phyloP scores from a whole-genome alignment of 2,329 filamentous ascomycete species.

The Biscogniauxia marginata region DNA sequence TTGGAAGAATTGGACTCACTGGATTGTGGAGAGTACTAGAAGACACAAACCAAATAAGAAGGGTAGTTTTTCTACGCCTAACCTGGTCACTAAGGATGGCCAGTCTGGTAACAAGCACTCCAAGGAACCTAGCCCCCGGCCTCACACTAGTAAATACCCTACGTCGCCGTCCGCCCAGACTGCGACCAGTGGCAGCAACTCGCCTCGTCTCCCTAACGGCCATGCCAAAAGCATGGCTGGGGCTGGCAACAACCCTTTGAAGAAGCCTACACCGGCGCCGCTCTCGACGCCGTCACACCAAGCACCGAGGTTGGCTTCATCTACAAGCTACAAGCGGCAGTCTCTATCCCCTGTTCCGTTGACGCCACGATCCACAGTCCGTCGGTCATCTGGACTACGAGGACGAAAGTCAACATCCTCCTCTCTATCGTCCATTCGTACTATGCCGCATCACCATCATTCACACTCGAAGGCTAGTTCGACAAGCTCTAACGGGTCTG shows the following conservation, averaged over 20 bases:
- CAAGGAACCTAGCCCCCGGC: conserved; percentile 56
- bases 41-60: conserved; percentile 50
- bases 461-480: conserved; percentile 93
- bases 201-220: conserved; percentile 52
- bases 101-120: conserved; percentile 41
- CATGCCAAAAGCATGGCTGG: conserved; percentile 36
- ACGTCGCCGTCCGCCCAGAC: conserved; percentile 37
- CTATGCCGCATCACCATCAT: conserved; percentile 78
- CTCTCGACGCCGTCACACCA: conserved; percentile 29
- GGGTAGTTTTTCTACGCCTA: conserved; percentile 58
- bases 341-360: conserved; percentile 84
- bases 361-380: conserved; percentile 83
- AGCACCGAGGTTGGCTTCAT: conserved; percentile 38
- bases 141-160: conserved; percentile 59
- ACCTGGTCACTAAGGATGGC: conserved; percentile 51
- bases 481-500: conserved; percentile 77
- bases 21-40: conserved; percentile 59
- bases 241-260: conserved; percentile 18
- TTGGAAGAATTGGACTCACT: conserved; percentile 65
- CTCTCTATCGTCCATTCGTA: conserved; percentile 88
- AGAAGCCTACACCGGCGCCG: conserved; percentile 28
- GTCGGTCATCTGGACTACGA: conserved; percentile 80
- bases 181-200: conserved; percentile 46
- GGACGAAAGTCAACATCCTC: conserved; percentile 95
- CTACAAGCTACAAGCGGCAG: conserved; percentile 63